Base-by-base conservation (phyloP, 1,284 basidiomycete species). In the Fistulinella cinereoalba region DNA sequence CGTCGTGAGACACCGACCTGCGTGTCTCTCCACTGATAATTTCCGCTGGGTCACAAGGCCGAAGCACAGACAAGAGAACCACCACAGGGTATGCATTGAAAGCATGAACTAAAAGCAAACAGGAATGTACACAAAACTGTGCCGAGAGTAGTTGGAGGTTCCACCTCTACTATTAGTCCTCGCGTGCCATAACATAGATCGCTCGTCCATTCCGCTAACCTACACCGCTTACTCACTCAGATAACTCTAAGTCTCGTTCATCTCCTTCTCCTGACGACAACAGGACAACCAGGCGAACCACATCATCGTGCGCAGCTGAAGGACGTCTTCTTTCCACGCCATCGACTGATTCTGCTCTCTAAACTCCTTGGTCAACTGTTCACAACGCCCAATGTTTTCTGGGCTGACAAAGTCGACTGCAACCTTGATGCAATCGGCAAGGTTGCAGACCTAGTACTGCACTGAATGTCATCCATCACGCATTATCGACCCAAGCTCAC, bases 331-430 rank as follows among this genome's bases (percentile, higher is more conserved):
- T 69, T 95, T 95, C 94, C 94, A 97, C 31, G 80, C 84, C 71
- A 83, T 83, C 36, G 78, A 77, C 61, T 87, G 83, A 60, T 96
- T 95, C 69, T 94, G 85, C 61, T 83, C 81, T 47, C 93, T 79
- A 71, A 97, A 97, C 70, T 97, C 95, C 52, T 76, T 75, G 44
- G 90, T 92, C 44, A 97, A 74, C 65, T 77, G 75, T 67, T 91
- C 90, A 68, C 92, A 96, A 19, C 90, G 78, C 44, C 73, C 75
- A 29, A 97, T 84, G 62, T 96, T 97, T 71, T 97, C 90, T 13
- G 92, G 87, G 69, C 88, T 92, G 53, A 97, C 92, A 69, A 95
- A 98, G 70, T 98, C 94, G 54, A 90, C 79, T n/a, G 95, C 94
- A 39, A 97, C 89, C 71, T 97, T 97, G 72, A 97, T 86, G 64